Conservation (phyloP, 345 rosid genomes). For the Xanthoceras sorbifolium region DNA sequence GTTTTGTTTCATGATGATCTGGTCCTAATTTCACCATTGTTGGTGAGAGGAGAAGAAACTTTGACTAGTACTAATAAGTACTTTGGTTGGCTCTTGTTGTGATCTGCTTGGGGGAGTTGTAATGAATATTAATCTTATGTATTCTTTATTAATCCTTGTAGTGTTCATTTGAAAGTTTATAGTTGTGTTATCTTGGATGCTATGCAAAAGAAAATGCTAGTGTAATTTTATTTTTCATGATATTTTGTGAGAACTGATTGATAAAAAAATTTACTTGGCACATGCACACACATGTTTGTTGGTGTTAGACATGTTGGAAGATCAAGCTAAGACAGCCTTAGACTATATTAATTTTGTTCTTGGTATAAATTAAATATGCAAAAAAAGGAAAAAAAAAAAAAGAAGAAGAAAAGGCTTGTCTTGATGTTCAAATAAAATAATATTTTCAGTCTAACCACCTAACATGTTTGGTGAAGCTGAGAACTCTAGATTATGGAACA, state of each 20-base stretch:
- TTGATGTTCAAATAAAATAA: neutral
- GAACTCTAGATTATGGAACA: neutral
- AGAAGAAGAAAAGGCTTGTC: neutral
- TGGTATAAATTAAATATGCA: neutral
- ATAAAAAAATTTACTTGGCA: constrained; percentile 7
- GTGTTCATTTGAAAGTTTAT: constrained; percentile 20
- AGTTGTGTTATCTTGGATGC: neutral
- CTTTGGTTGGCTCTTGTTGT: constrained; percentile 14
- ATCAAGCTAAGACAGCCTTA: neutral
- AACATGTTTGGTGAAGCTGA: constrained; percentile 2
- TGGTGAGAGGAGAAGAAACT: neutral
- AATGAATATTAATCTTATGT: constrained; percentile 12
- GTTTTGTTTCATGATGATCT: neutral
- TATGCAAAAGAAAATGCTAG: constrained; percentile 2
- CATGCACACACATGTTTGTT: constrained; percentile 39
- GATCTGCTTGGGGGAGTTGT: constrained; percentile 4
- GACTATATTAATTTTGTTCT: neutral
- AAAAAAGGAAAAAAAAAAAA: neutral
- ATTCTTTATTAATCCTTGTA: constrained; percentile 20
- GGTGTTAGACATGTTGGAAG: constrained; percentile 21
- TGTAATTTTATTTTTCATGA: neutral
- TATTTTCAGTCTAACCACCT: too few species aligned
- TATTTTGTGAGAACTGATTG: neutral
- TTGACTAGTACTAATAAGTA: neutral
- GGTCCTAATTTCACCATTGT: neutral